Evolutionary conservation across 169 alveolate genomes (phyloP).

Genomic region (Eimeria praecox): DNA sequence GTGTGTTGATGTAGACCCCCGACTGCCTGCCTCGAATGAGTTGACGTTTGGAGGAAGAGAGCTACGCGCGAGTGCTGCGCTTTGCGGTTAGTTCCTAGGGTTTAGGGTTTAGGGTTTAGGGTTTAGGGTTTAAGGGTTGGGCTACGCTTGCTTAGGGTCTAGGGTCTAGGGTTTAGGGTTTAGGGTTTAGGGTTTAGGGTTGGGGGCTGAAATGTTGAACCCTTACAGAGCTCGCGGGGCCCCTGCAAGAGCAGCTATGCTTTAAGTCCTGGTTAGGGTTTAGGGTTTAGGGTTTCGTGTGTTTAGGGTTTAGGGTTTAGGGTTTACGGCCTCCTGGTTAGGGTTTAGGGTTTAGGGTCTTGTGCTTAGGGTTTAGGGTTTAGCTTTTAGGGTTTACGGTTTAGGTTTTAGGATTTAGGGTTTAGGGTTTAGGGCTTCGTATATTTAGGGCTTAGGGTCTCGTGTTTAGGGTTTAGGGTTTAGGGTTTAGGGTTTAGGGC

Average conservation of each 20-base stretch:
- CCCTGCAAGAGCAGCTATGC: no score
- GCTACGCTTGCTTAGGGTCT: not conserved
- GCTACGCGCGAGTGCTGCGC: constrained; percentile 16
- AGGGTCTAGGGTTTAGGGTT: not conserved
- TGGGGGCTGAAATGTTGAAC: no score
- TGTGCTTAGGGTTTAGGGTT: not conserved
- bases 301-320: no score
- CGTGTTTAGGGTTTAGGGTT: not conserved
- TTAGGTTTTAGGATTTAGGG: no score
- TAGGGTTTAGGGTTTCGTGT: not conserved
- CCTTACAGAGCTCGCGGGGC: no score
- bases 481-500: constrained; percentile 14
- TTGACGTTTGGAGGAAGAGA: constrained; percentile 10
- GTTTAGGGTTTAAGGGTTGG: not conserved
- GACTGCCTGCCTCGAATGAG: not conserved
- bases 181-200: constrained; percentile 9
- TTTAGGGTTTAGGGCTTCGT: not conserved
- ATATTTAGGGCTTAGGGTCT: no score
- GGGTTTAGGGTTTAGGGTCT: not conserved
- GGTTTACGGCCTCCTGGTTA: not conserved
- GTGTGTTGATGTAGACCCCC: constrained; percentile 16
- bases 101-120: not conserved
- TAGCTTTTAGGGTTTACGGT: not conserved
- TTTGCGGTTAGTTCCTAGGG: constrained; percentile 10
- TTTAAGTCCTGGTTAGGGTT: no score